Percentiles rank a stretch among this genome's conserved stretches.
Conservation (phyloP, 192 early-diverging fungal species). For the Spinellus fusiger region DNA sequence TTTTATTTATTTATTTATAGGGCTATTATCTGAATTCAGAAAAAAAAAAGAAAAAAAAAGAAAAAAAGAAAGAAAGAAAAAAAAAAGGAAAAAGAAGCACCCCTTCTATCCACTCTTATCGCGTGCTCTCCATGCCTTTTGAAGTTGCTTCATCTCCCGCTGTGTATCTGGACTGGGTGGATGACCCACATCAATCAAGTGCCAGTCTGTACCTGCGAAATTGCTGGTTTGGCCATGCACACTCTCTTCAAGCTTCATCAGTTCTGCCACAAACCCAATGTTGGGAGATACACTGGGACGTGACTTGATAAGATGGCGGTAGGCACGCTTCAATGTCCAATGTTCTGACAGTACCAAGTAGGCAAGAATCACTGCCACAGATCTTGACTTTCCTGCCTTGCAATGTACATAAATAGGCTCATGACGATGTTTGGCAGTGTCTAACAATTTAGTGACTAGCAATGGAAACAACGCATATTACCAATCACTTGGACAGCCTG, state of each 20-base stretch:
- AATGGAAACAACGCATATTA: slow-evolving; percentile 27
- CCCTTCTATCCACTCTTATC: not conserved
- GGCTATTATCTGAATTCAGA: no score
- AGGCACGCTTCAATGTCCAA: slow-evolving; percentile 62
- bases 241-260: slow-evolving; percentile 63
- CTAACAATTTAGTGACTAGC: not conserved
- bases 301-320: slow-evolving; percentile 54
- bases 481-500: slow-evolving; percentile 64
- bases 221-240: slow-evolving; percentile 38
- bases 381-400: slow-evolving; percentile 72
- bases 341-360: slow-evolving; percentile 56
- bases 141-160: slow-evolving; percentile 4
- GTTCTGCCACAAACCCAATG: slow-evolving; percentile 69
- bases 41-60: not conserved
- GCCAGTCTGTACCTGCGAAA: slow-evolving; percentile 33
- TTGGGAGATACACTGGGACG: slow-evolving; percentile 69
- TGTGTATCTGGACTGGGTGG: slow-evolving; percentile 18
- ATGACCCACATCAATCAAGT: not conserved
- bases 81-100: not conserved
- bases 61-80: not conserved
- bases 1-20: no score
- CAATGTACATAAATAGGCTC: slow-evolving; percentile 69
- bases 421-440: slow-evolving; percentile 30
- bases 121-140: slow-evolving; percentile 10
- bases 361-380: slow-evolving; percentile 64